These are phyloP conservation scores for Komagataella populi DNA, from an alignment of 805 yeast genomes.

Conservation along the genomic window DNA sequence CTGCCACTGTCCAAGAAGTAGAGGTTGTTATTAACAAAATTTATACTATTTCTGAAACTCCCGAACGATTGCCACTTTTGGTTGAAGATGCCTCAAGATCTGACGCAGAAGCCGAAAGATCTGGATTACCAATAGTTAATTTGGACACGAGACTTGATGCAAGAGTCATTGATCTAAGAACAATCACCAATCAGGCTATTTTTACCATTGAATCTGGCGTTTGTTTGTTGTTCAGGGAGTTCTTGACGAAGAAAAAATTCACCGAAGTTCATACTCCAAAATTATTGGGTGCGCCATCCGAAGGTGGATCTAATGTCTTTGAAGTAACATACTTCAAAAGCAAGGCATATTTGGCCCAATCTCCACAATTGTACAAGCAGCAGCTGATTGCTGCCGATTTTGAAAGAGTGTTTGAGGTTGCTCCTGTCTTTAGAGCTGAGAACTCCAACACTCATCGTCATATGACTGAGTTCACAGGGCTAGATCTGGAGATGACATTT, in stretches of 20 bases:
- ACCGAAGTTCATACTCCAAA: conserved; percentile 95
- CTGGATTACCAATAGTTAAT: conserved; percentile 86
- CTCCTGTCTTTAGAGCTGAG: conserved; percentile 98
- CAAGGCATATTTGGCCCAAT: conserved; percentile 89
- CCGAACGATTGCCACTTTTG: conserved; percentile 83
- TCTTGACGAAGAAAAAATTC: conserved; percentile 51
- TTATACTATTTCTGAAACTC: conserved; percentile 73
- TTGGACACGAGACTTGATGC: conserved; percentile 92
- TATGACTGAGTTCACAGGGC: conserved; percentile 96
- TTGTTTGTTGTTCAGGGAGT: conserved; percentile 80
- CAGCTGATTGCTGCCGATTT: conserved; percentile 97
- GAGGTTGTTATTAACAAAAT: conserved; percentile 73
- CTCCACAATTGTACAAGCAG: conserved; percentile 97
- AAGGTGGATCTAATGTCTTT: conserved; percentile 96
- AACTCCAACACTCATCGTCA: conserved; percentile 98
- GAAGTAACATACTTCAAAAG: conserved; percentile 88
- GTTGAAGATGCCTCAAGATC: conserved; percentile 95
- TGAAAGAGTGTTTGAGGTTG: conserved; percentile 91
- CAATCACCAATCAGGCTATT: conserved; percentile 94
- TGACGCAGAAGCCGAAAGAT: conserved; percentile 86
- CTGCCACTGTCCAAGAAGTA: conserved; percentile 83
- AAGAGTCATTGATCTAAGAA: conserved; percentile 92
- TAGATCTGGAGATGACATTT: conserved; percentile 95
- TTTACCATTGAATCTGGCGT: conserved; percentile 91
- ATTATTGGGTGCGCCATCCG: conserved; percentile 88